These are phyloP conservation scores for Backusella australiensis DNA, from an alignment of 192 early-diverging fungal genomes.

Conservation along the genomic window DNA sequence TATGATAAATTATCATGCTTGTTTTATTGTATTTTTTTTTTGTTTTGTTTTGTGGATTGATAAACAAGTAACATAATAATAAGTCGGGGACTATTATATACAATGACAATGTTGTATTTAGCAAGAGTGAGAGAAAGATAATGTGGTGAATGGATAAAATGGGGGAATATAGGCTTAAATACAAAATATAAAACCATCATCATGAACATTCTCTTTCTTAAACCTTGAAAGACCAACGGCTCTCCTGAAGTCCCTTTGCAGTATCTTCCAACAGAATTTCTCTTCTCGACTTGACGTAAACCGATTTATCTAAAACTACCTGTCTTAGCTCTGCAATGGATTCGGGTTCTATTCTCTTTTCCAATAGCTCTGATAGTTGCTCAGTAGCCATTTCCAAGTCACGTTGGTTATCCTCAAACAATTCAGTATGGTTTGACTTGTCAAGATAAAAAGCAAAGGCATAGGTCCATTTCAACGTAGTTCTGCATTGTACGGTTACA, in stretches of 20 bases:
- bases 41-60: background rate
- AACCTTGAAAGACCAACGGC: conserved; percentile 67
- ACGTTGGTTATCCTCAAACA: conserved; percentile 98
- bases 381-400: conserved; percentile 99
- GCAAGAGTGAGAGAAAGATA: background rate
- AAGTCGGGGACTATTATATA: background rate
- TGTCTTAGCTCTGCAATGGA: conserved; percentile 80
- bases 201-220: background rate
- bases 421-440: conserved; percentile 78
- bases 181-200: background rate
- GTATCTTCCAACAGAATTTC: conserved; percentile 92
- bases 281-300: conserved; percentile 85
- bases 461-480: conserved; percentile 97
- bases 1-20: too few species aligned
- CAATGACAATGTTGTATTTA: background rate
- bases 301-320: conserved; percentile 89
- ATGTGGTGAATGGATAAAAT: background rate
- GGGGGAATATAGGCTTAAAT: background rate
- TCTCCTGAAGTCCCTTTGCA: conserved; percentile 79
- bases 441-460: conserved; percentile 93
- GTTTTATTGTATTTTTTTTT: background rate
- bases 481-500: conserved; percentile 83
- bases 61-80: background rate
- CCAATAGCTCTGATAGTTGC: conserved; percentile 86
- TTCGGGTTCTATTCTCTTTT: conserved; percentile 76